Percentiles rank a stretch among this genome's conserved stretches.
These are phyloP conservation scores for Peronospora farinosa DNA, from an alignment of 352 stramenopile species.

Conservation along the genomic window DNA sequence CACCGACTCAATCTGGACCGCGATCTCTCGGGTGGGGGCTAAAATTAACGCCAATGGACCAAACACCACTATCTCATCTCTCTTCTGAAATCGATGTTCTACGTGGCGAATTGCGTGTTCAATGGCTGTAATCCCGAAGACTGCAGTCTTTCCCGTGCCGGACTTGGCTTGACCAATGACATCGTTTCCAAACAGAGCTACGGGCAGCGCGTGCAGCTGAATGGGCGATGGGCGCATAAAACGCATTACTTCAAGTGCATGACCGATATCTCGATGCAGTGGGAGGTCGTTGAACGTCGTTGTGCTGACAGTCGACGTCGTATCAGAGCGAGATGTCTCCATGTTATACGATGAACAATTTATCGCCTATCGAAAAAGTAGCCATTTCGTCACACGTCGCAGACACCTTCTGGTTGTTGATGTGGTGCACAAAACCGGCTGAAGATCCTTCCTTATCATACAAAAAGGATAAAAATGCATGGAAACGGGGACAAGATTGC, in stretches of 20 bases:
- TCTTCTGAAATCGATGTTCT: slow-evolving; percentile 6
- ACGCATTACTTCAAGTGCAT: slow-evolving; percentile 42
- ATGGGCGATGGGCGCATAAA: slow-evolving; percentile 64
- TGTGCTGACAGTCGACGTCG: slow-evolving; percentile 9
- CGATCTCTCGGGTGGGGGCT: slow-evolving; percentile 74
- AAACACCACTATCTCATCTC: not conserved
- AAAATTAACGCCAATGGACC: slow-evolving; percentile 54
- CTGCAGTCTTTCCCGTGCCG: slow-evolving; percentile 75
- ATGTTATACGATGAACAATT: slow-evolving; percentile 5
- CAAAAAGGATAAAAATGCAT: slow-evolving; percentile 42
- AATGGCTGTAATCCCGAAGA: slow-evolving; percentile 61
- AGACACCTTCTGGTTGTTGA: slow-evolving; percentile 15
- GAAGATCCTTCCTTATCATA: slow-evolving; percentile 19
- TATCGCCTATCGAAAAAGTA: slow-evolving; percentile 14
- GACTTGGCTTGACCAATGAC: slow-evolving; percentile 80
- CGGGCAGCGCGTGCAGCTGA: slow-evolving; percentile 56
- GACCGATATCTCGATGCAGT: slow-evolving; percentile 45
- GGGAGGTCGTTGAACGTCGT: slow-evolving; percentile 58
- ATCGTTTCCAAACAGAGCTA: slow-evolving; percentile 76
- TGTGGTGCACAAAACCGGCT: slow-evolving; percentile 10
- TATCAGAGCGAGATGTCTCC: slow-evolving; percentile 9
- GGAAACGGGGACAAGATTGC: slow-evolving; percentile 71
- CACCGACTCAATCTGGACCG: slow-evolving; percentile 66
- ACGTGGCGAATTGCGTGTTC: slow-evolving; percentile 48
- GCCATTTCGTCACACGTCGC: slow-evolving; percentile 21